These are phyloP conservation scores for Viola pubescens DNA, from an alignment of 441 rosid genomes.

Conservation along the genomic window DNA sequence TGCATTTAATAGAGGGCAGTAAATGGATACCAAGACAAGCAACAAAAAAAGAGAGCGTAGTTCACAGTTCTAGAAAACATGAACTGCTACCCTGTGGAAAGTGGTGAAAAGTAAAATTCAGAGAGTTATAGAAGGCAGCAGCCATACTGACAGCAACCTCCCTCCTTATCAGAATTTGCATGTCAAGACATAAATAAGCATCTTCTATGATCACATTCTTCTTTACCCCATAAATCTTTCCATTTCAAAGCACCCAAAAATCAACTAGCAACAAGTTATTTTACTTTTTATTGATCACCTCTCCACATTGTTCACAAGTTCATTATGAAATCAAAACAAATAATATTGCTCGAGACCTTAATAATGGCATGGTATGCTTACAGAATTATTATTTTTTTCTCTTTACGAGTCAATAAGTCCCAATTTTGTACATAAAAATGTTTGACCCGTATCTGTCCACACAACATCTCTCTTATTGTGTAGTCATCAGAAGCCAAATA, in stretches of 20 bases:
- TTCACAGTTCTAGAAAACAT: background rate
- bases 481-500: constrained; percentile 70
- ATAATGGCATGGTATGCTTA: background rate
- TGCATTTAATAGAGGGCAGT: background rate
- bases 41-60: constrained; percentile 1
- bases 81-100: background rate
- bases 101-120: background rate
- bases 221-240: too few species aligned
- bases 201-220: too few species aligned
- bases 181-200: too few species aligned
- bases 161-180: background rate
- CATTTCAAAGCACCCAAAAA: too few species aligned
- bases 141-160: background rate
- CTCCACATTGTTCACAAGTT: background rate
- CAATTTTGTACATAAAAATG: constrained; percentile 9
- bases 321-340: too few species aligned
- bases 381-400: background rate
- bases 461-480: constrained; percentile 47
- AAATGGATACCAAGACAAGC: background rate
- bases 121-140: background rate
- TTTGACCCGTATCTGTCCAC: constrained; percentile 89
- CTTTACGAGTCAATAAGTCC: background rate
- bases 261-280: too few species aligned
- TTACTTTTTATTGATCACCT: background rate
- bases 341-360: background rate